Evolutionary conservation across 2,329 filamentous ascomycete genomes (phyloP).

Genomic region (Trichophyton verrucosum): DNA sequence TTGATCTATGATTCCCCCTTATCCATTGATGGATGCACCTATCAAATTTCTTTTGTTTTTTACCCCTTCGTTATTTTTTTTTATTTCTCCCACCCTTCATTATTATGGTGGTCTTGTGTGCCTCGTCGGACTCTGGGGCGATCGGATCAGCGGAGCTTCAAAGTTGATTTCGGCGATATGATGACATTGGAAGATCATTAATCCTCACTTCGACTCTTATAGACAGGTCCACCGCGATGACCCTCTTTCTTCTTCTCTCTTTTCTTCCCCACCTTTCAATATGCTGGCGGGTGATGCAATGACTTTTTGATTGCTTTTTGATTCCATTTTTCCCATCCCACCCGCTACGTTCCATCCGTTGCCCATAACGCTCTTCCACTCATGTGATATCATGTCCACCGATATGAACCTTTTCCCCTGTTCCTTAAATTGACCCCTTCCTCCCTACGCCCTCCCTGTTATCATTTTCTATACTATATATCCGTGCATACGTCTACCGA

Average conservation of each 20-base stretch:
- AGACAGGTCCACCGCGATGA: neutral
- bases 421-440: neutral
- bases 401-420: neutral
- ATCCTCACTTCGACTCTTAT: neutral
- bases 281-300: neutral
- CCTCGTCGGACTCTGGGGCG: neutral
- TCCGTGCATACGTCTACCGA: neutral
- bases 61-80: neutral
- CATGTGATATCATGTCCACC: neutral
- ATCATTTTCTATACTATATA: neutral
- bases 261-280: neutral
- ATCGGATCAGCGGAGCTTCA: neutral
- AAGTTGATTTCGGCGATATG: neutral
- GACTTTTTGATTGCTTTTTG: neutral
- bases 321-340: neutral
- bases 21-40: neutral
- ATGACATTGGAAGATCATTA: neutral
- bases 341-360: neutral
- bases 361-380: neutral
- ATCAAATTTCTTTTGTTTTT: neutral
- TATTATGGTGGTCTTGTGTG: neutral
- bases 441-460: neutral
- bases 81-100: neutral
- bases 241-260: neutral
- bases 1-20: slow-evolving; percentile 41